Conservation (phyloP, 176 grass and related monocot genomes). For the Bothriochloa decipiens region DNA sequence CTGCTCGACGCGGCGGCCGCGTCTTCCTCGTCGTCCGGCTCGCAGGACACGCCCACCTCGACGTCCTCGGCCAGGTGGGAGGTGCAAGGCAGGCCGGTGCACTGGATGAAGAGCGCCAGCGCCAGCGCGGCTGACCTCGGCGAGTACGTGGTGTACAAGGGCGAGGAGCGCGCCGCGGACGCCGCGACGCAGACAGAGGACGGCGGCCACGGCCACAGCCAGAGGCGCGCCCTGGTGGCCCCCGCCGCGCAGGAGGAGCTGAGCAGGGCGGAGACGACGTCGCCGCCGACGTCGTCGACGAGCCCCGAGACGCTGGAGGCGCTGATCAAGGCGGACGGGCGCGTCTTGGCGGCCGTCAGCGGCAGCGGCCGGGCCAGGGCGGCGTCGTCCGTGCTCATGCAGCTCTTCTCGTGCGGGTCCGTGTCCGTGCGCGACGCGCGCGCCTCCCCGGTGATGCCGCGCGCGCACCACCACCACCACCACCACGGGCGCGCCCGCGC, state of each 20-base stretch:
- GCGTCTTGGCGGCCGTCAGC: slow-evolving; percentile 31
- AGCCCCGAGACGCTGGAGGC: slow-evolving; percentile 83
- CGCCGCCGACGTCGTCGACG: slow-evolving; percentile 67
- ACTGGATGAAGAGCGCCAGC: slow-evolving; percentile 37
- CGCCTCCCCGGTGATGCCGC: slow-evolving; percentile 45
- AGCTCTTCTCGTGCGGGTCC: slow-evolving; percentile 88
- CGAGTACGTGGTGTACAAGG: slow-evolving; percentile 58
- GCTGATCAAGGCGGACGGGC: slow-evolving; percentile 64
- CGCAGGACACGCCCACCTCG: slow-evolving; percentile 47
- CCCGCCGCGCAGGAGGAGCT: slow-evolving; percentile 48
- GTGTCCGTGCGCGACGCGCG: slow-evolving; percentile 55
- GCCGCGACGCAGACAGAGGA: slow-evolving; percentile 91
- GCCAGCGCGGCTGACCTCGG: slow-evolving; percentile 17
- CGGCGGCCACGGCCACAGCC: not conserved
- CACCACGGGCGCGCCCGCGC: slow-evolving; percentile 7
- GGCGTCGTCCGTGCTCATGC: slow-evolving; percentile 80
- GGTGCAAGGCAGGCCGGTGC: not conserved
- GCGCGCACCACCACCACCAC: slow-evolving; percentile 30
- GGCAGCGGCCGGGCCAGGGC: slow-evolving; percentile 51
- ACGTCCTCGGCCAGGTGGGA: slow-evolving; percentile 48
- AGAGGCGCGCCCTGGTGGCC: not conserved
- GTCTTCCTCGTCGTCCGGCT: slow-evolving; percentile 49
- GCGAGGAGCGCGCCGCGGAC: slow-evolving; percentile 52
- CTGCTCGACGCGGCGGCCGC: slow-evolving; percentile 44
- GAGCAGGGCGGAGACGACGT: slow-evolving; percentile 63